Conservation (phyloP, 2,329 filamentous ascomycete species). For the Sarocladium strictum region DNA sequence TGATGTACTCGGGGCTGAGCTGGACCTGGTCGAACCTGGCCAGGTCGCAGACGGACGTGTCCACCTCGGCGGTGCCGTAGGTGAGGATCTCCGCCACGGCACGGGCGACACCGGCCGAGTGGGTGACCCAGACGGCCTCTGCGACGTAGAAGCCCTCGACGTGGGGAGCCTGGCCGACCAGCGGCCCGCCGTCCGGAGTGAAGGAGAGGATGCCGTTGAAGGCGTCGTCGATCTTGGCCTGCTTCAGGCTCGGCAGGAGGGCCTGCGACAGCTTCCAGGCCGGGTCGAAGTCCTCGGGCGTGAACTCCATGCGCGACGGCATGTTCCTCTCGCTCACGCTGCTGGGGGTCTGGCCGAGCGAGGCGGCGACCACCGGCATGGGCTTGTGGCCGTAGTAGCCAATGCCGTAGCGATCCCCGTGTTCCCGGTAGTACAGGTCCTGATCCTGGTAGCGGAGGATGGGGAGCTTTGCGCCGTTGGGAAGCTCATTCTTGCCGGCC, state of each 20-base stretch:
- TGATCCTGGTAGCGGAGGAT: slow-evolving; percentile 59
- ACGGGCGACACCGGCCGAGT: slow-evolving; percentile 57
- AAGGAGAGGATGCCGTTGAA: slow-evolving; percentile 65
- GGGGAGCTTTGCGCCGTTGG: slow-evolving; percentile 47
- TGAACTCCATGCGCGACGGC: slow-evolving; percentile 58
- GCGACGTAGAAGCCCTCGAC: slow-evolving; percentile 59
- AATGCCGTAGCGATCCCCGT: slow-evolving; percentile 56
- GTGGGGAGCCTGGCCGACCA: slow-evolving; percentile 51
- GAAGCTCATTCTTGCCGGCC: slow-evolving; percentile 27
- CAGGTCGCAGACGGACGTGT: slow-evolving; percentile 54
- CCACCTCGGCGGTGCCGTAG: slow-evolving; percentile 46
- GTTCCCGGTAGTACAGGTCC: slow-evolving; percentile 60
- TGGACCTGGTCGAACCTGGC: slow-evolving; percentile 57
- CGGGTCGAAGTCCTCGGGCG: slow-evolving; percentile 51
- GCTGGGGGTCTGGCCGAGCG: slow-evolving; percentile 45
- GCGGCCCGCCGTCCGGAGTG: slow-evolving; percentile 56
- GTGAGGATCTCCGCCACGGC: slow-evolving; percentile 55
- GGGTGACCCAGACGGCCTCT: slow-evolving; percentile 62
- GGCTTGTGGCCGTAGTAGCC: slow-evolving; percentile 59
- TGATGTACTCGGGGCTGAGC: slow-evolving; percentile 47
- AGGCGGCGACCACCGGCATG: slow-evolving; percentile 51
- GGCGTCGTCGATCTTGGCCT: slow-evolving; percentile 48
- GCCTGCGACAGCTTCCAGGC: slow-evolving; percentile 52
- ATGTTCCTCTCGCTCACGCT: slow-evolving; percentile 53
- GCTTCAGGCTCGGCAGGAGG: slow-evolving; percentile 45